Percentiles rank a stretch among this genome's conserved stretches.
These are phyloP conservation scores for Verbena officinalis DNA, from an alignment of 257 asterid species.

Conservation along the genomic window DNA sequence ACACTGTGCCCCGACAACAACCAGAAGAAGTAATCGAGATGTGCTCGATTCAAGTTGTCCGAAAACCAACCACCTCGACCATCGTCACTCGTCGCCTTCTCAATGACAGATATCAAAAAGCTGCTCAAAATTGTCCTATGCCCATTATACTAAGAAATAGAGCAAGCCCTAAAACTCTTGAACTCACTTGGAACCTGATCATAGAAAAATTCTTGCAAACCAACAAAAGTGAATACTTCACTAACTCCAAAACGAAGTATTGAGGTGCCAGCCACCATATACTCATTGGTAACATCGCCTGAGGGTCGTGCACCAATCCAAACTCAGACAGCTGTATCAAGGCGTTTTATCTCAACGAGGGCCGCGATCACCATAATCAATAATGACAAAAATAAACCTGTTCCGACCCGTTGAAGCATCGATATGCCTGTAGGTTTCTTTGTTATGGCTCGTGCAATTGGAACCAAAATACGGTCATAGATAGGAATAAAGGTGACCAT, in stretches of 20 bases:
- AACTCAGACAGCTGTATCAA: conserved; percentile 34
- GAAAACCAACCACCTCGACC: conserved; percentile 40
- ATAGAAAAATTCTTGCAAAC: conserved; percentile 60
- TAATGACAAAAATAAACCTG: conserved; percentile 36
- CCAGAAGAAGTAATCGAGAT: conserved; percentile 45
- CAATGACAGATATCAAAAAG: conserved; percentile 39
- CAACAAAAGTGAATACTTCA: conserved; percentile 44
- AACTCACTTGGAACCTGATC: conserved; percentile 49
- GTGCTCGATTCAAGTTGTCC: conserved; percentile 40
- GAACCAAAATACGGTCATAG: conserved; percentile 47
- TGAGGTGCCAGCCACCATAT: conserved; percentile 66
- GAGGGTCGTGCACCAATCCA: conserved; percentile 39
- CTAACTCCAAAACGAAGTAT: conserved; percentile 43
- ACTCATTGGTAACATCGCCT: conserved; percentile 46
- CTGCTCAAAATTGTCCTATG: conserved; percentile 58
- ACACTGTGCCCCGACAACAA: conserved; percentile 30
- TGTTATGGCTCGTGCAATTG: conserved; percentile 38
- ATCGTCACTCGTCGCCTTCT: conserved; percentile 23
- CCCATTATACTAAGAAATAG: conserved; percentile 42
- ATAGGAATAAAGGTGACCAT: conserved; percentile 35
- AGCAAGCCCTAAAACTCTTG: conserved; percentile 46
- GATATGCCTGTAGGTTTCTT: conserved; percentile 46
- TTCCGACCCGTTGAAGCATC: conserved; percentile 44
- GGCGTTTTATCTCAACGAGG: conserved; percentile 43
- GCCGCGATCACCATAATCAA: conserved; percentile 45